These are phyloP conservation scores for Metschnikowia sp. DNA, from an alignment of 805 yeast genomes.

Conservation along the genomic window DNA sequence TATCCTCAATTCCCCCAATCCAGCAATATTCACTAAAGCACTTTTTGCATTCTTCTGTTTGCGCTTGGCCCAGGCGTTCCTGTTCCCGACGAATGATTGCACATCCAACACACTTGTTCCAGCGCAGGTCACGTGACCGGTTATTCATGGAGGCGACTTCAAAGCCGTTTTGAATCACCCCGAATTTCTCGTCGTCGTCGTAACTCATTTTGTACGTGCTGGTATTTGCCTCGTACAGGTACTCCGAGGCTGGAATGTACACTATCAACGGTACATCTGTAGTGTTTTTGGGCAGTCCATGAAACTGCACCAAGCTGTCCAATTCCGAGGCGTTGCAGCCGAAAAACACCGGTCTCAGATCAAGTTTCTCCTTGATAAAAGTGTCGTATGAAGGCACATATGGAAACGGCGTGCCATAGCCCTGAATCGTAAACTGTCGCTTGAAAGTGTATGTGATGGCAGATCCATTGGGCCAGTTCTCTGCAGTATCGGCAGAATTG, in stretches of 20 bases:
- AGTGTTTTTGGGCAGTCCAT: conserved; percentile 4
- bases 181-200: conserved; percentile 15
- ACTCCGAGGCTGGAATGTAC: conserved; percentile 16
- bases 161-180: conserved; percentile 21
- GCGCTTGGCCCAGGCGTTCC: conserved; percentile 21
- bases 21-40: conserved; percentile 24
- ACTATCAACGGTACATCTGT: conserved; percentile 25
- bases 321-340: conserved; percentile 16
- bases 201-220: conserved; percentile 25
- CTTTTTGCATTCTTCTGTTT: conserved; percentile 20
- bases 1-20: conserved; percentile 17
- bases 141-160: conserved; percentile 20
- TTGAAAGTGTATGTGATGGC: conserved; percentile 54
- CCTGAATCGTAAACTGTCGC: conserved; percentile 43
- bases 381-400: conserved; percentile 12
- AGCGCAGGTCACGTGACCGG: conserved; percentile 17
- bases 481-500: conserved; percentile 61
- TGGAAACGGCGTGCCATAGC: conserved; percentile 18
- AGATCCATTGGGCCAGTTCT: conserved; percentile 65
- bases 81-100: conserved; percentile 25
- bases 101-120: conserved; percentile 26
- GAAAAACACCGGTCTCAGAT: conserved; percentile 13
- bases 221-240: conserved; percentile 20
- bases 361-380: conserved; percentile 6
- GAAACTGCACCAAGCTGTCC: conserved; percentile 8